A percentile compares a stretch with the other conserved stretches of the same genome.
Conservation (phyloP, 202 grass and related monocot species). For the Cymbopogon flexuosus region DNA sequence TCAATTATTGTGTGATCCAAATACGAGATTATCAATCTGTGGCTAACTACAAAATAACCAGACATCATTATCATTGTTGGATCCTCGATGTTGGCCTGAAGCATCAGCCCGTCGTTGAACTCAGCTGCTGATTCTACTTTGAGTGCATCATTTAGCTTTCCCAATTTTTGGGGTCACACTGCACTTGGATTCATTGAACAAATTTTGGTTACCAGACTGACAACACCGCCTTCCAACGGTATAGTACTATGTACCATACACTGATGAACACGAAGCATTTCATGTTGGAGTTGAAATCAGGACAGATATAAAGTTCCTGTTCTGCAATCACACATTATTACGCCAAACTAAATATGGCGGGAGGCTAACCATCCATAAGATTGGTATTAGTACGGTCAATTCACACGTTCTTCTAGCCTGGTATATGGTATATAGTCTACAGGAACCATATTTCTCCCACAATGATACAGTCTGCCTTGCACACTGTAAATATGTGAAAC, state of each 20-base stretch:
- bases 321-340: background rate
- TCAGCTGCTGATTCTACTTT: background rate
- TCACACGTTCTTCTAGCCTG: background rate
- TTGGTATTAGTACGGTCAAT: background rate
- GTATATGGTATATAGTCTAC: too few species aligned
- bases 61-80: background rate
- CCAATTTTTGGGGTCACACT: background rate
- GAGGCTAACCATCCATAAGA: background rate
- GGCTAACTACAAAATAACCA: background rate
- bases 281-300: background rate
- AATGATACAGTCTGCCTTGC: background rate
- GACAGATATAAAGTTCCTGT: background rate
- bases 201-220: background rate
- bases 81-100: background rate
- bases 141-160: background rate
- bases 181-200: background rate
- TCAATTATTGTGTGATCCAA: background rate
- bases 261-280: background rate
- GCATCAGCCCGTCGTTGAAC: background rate
- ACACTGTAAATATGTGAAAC: background rate
- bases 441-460: background rate
- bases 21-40: background rate
- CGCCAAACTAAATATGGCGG: background rate
- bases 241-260: background rate
- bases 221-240: background rate